phyloP scores from a whole-genome alignment of 1,284 basidiomycete genomes.

The Cryptococcus sp. region DNA sequence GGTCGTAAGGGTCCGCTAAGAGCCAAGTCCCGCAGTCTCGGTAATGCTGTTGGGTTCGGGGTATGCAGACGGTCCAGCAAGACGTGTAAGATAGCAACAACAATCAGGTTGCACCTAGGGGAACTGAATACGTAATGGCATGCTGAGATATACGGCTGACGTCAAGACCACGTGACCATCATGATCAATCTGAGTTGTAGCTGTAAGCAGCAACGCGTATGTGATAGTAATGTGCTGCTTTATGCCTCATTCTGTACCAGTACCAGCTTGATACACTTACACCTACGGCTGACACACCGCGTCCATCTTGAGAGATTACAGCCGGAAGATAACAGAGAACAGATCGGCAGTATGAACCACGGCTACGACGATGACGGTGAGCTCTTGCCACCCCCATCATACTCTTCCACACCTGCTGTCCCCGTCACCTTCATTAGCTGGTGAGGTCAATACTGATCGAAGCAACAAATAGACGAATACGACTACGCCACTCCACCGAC shows the following conservation, averaged over 20 bases:
- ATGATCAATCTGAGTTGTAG: background rate
- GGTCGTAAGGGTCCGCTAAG: too few relatives aligned
- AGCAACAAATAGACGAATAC: constrained; percentile 14
- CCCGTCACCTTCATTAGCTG: background rate
- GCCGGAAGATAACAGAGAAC: background rate
- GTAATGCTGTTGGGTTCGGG: too few relatives aligned
- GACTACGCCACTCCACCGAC: constrained; percentile 21
- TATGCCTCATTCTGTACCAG: background rate
- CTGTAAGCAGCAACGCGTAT: background rate
- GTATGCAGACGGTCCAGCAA: too few relatives aligned
- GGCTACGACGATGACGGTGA: constrained; percentile 50
- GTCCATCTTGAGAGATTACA: background rate
- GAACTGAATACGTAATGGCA: background rate
- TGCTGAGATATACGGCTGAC: background rate
- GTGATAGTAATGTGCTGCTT: background rate
- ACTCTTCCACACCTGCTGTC: background rate
- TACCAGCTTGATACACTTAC: background rate
- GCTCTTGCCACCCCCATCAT: constrained; percentile 2
- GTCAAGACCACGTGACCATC: constrained; percentile 6
- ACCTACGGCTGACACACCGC: background rate
- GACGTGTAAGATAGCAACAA: background rate
- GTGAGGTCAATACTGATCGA: background rate
- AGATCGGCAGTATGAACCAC: constrained; percentile 46
- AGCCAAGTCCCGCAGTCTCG: too few relatives aligned
- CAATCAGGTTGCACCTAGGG: background rate